phyloP scores from a whole-genome alignment of 768 basidiomycete genomes.

The Gloeophyllum trabeum region DNA sequence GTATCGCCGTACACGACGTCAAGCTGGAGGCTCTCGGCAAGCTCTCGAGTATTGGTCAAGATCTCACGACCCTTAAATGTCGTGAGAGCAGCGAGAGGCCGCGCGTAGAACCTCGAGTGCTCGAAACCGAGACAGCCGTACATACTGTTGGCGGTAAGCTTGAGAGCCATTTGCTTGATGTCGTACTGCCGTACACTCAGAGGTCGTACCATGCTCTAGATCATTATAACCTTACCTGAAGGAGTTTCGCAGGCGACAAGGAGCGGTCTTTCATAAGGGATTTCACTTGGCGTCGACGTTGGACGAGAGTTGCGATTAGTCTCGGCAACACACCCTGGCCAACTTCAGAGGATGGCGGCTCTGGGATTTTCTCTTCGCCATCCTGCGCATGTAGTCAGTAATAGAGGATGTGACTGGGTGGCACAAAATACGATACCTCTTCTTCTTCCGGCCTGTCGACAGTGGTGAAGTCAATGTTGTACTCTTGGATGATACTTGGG shows the following conservation, averaged over 20 bases:
- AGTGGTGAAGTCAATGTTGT: slow-evolving; percentile 98
- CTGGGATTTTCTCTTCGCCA: slow-evolving; percentile 80
- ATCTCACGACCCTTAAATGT: slow-evolving; percentile 98
- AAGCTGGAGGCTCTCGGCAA: slow-evolving; percentile 82
- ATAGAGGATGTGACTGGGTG: neutral
- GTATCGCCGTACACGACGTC: slow-evolving; percentile 99
- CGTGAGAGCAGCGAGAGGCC: slow-evolving; percentile 92
- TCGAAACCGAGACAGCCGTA: slow-evolving; percentile 99
- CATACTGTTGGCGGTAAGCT: slow-evolving; percentile 99
- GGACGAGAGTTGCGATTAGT: slow-evolving; percentile 94
- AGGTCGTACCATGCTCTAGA: neutral
- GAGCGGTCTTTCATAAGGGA: slow-evolving; percentile 85
- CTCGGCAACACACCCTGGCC: slow-evolving; percentile 89
- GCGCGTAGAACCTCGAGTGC: slow-evolving; percentile 92
- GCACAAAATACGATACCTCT: neutral
- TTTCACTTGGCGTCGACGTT: slow-evolving; percentile 83
- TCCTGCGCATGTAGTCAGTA: slow-evolving; percentile 20
- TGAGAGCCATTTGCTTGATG: slow-evolving; percentile 93
- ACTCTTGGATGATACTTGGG: slow-evolving; percentile 98
- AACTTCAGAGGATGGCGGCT: slow-evolving; percentile 64
- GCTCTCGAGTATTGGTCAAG: slow-evolving; percentile 81
- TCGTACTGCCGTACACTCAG: slow-evolving; percentile 52
- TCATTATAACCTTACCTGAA: slow-evolving; percentile 49
- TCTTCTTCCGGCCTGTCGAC: slow-evolving; percentile 62
- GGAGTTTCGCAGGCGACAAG: slow-evolving; percentile 58